These are phyloP conservation scores for Fusarium acutatum DNA, from an alignment of 2,329 filamentous ascomycete species.

Conservation along the genomic window DNA sequence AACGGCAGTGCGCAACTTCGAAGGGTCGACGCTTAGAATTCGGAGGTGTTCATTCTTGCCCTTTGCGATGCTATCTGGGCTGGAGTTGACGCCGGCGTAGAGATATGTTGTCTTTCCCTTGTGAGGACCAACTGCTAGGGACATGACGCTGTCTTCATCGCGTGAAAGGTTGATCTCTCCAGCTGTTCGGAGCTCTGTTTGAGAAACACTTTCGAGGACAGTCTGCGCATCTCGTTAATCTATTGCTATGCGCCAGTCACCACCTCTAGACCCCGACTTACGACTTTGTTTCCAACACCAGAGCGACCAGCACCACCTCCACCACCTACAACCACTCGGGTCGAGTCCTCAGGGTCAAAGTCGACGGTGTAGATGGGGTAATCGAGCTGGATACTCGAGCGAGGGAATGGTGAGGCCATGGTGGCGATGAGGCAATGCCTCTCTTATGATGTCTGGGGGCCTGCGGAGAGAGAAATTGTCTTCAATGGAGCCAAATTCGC, in stretches of 20 bases:
- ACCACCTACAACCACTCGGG: slow-evolving; percentile 81
- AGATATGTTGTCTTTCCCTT: slow-evolving; percentile 62
- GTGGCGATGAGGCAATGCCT: slow-evolving; percentile 26
- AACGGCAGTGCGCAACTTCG: slow-evolving; percentile 45
- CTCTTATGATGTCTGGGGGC: not conserved
- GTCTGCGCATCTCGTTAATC: slow-evolving; percentile 57
- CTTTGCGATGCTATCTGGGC: slow-evolving; percentile 72
- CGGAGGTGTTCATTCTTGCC: slow-evolving; percentile 88
- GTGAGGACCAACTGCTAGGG: slow-evolving; percentile 74
- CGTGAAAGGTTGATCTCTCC: slow-evolving; percentile 81
- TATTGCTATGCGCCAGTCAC: not conserved
- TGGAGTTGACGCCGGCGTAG: slow-evolving; percentile 87
- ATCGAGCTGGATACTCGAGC: slow-evolving; percentile 72
- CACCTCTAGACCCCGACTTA: slow-evolving; percentile 52
- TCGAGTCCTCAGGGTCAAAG: slow-evolving; percentile 83
- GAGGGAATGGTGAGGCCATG: slow-evolving; percentile 54
- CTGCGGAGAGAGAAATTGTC: not conserved
- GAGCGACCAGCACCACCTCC: slow-evolving; percentile 85
- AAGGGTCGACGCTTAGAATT: slow-evolving; percentile 69
- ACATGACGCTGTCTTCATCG: slow-evolving; percentile 90
- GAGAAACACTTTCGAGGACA: slow-evolving; percentile 74
- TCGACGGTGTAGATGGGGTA: slow-evolving; percentile 90
- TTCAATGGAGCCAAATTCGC: not conserved
- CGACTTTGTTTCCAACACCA: slow-evolving; percentile 88
- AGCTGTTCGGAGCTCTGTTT: slow-evolving; percentile 68